Conservation (phyloP, 2,329 filamentous ascomycete species). For the Diaporthe citriasiana region DNA sequence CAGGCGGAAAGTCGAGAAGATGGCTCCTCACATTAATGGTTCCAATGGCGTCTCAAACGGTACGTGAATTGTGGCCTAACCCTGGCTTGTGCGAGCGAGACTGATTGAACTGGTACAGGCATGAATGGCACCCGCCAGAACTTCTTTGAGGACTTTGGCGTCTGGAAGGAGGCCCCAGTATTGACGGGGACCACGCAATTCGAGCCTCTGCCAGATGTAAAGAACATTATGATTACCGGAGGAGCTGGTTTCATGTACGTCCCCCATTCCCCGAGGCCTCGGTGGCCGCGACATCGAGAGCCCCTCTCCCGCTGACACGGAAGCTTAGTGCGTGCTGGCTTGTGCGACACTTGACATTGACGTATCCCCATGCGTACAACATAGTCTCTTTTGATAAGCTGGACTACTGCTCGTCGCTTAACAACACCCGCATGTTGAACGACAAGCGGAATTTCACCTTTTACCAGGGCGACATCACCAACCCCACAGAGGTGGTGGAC, state of each 20-base stretch:
- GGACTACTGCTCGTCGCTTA: conserved; percentile 84
- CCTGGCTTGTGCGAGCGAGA: background rate
- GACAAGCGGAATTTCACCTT: conserved; percentile 81
- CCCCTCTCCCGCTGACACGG: conserved; percentile 43
- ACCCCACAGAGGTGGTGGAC: conserved; percentile 76
- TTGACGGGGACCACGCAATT: conserved; percentile 79
- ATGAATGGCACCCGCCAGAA: conserved; percentile 51
- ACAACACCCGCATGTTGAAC: conserved; percentile 81
- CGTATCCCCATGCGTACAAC: conserved; percentile 81
- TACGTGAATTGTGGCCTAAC: conserved; percentile 21
- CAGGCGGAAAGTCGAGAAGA: conserved; percentile 9
- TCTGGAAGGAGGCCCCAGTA: conserved; percentile 81
- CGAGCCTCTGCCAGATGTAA: conserved; percentile 76
- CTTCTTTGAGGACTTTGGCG: conserved; percentile 71
- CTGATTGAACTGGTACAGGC: conserved; percentile 39
- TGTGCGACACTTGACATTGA: conserved; percentile 81
- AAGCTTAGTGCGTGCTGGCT: conserved; percentile 81
- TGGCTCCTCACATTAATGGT: conserved; percentile 35
- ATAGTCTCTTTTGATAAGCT: conserved; percentile 88
- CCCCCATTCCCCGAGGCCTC: conserved; percentile 7
- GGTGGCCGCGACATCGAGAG: background rate
- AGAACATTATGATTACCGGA: conserved; percentile 87
- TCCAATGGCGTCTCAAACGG: conserved; percentile 33
- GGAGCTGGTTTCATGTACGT: conserved; percentile 88
- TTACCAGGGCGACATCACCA: conserved; percentile 84